Evolutionary conservation across 805 yeast species (phyloP).

Genomic region (Yamadazyma phyllophila): DNA sequence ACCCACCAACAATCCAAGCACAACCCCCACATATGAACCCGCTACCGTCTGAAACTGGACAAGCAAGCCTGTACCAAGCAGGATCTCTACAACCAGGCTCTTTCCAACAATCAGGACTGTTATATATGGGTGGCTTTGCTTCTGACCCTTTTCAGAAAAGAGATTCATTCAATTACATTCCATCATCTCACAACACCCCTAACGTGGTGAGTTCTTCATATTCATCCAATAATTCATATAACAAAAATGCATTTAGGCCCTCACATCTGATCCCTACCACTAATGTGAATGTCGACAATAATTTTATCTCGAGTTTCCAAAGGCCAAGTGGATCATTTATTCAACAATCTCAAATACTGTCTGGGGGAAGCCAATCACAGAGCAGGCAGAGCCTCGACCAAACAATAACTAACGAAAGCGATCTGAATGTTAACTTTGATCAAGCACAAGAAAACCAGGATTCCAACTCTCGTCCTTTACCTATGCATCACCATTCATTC

Average conservation of each 20-base stretch:
- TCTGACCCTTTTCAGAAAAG: conserved; percentile 10
- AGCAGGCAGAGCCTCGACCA: too few species aligned
- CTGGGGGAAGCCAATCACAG: background rate
- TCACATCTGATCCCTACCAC: conserved; percentile 52
- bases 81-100: background rate
- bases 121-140: conserved; percentile 6
- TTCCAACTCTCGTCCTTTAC: conserved; percentile 6
- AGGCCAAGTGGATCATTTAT: background rate
- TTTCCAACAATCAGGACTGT: background rate
- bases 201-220: conserved; percentile 43
- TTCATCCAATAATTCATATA: conserved; percentile 38
- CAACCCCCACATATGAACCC: background rate
- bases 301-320: conserved; percentile 12
- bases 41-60: background rate
- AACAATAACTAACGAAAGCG: too few species aligned
- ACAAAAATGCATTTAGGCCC: conserved; percentile 20
- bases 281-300: conserved; percentile 45
- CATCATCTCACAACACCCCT: conserved; percentile 44
- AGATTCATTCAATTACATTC: conserved; percentile 30
- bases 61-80: background rate
- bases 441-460: conserved; percentile 2
- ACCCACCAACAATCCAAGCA: background rate
- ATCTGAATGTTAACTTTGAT: too few species aligned
- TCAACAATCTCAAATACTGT: background rate
- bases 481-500: conserved; percentile 9